Conservation (phyloP, 768 basidiomycete species). For the Leccinum pellstonianum region DNA sequence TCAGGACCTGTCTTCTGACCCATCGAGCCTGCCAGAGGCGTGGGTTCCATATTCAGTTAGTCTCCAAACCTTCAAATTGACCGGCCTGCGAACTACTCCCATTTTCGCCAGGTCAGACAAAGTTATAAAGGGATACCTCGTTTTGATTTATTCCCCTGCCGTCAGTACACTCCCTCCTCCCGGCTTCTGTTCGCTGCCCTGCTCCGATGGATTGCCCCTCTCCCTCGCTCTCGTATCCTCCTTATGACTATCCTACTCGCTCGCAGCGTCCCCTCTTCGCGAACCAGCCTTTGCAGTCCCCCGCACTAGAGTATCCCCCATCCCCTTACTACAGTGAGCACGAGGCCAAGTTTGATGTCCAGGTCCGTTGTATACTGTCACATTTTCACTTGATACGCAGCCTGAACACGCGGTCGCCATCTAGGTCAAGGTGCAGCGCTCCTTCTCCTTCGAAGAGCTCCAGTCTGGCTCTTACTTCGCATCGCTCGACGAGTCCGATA, state of each 20-base stretch:
- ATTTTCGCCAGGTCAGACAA: slow-evolving; percentile 25
- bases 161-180: slow-evolving; percentile 13
- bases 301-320: slow-evolving; percentile 2
- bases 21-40: slow-evolving; percentile 31
- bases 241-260: neutral
- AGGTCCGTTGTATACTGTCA: slow-evolving; percentile 6
- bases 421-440: slow-evolving; percentile 31
- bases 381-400: neutral
- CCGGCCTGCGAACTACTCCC: slow-evolving; percentile 20
- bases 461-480: slow-evolving; percentile 34
- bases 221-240: neutral
- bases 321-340: slow-evolving; percentile 6
- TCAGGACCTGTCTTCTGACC: slow-evolving; percentile 30
- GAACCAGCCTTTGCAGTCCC: slow-evolving; percentile 1
- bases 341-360: slow-evolving; percentile 26
- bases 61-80: slow-evolving; percentile 14
- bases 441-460: slow-evolving; percentile 35
- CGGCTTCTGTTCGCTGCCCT: slow-evolving; percentile 10
- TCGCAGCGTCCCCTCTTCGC: slow-evolving; percentile 2
- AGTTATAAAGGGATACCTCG: slow-evolving; percentile 30
- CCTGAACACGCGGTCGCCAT: slow-evolving; percentile 2
- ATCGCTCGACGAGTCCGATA: slow-evolving; percentile 32
- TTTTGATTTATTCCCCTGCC: slow-evolving; percentile 19
- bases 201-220: slow-evolving; percentile 15
- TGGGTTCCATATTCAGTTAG: slow-evolving; percentile 32